phyloP scores from a whole-genome alignment of 1,284 basidiomycete species.

The Clitocybe nebularis region DNA sequence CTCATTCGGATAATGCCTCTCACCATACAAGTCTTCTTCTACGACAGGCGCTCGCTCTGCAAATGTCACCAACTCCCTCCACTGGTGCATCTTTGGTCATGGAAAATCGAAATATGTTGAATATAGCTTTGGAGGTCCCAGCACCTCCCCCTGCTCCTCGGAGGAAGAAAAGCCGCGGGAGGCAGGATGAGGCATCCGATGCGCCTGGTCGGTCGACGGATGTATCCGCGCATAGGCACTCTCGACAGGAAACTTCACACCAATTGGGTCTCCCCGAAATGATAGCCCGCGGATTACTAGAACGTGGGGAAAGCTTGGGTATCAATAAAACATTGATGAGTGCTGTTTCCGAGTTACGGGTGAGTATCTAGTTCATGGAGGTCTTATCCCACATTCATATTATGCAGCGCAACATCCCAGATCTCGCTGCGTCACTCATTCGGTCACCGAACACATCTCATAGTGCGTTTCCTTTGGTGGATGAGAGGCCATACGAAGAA shows the following conservation, averaged over 20 bases:
- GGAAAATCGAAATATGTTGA: slow-evolving; percentile 77
- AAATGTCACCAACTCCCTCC: slow-evolving; percentile 67
- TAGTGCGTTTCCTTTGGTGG: slow-evolving; percentile 57
- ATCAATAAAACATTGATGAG: slow-evolving; percentile 78
- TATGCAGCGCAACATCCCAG: slow-evolving; percentile 76
- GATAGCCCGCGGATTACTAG: slow-evolving; percentile 66
- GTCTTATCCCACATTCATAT: slow-evolving; percentile 2
- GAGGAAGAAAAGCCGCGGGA: slow-evolving; percentile 28
- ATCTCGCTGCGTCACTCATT: slow-evolving; percentile 66
- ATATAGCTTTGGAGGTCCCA: slow-evolving; percentile 64
- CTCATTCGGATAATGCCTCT: slow-evolving; percentile 28
- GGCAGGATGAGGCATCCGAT: slow-evolving; percentile 18
- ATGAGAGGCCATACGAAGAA: slow-evolving; percentile 53
- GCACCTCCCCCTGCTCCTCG: slow-evolving; percentile 41
- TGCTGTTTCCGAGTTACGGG: slow-evolving; percentile 70
- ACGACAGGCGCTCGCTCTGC: slow-evolving; percentile 76
- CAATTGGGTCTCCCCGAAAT: slow-evolving; percentile 53
- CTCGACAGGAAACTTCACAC: slow-evolving; percentile 16
- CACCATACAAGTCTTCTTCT: slow-evolving; percentile 70
- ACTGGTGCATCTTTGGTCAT: slow-evolving; percentile 73
- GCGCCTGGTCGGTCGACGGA: slow-evolving; percentile 8
- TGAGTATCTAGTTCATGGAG: slow-evolving; percentile 26
- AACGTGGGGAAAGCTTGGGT: slow-evolving; percentile 73
- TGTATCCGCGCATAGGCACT: slow-evolving; percentile 11
- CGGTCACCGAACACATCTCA: slow-evolving; percentile 46